Evolutionary conservation across 2,329 filamentous ascomycete species (phyloP), one percentile per base, ranked within the genome.

Genomic region (Sporothrix sp.): DNA sequence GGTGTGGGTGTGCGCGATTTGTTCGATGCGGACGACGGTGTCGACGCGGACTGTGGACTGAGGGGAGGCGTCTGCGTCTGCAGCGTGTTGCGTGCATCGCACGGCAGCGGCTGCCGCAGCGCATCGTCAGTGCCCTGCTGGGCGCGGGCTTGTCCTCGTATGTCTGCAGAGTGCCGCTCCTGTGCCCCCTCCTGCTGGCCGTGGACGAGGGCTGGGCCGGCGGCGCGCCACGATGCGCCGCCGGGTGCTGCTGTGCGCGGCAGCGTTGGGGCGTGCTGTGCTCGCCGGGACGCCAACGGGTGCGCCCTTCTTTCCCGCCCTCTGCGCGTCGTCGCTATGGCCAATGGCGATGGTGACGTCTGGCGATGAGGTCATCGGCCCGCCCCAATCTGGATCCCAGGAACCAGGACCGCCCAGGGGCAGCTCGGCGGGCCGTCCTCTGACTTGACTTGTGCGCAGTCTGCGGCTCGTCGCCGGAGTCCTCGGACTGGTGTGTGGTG

Each of bases 151-250:
- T 50, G n/a, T 33, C 20, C 46, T 53, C 25, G 10, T 28, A 28
- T 28, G 25, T 28, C 6, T 28, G 10, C 25, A 28, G 25, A 6
- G 10, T 10, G 54, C 39, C 55, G 54, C 47, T 51, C 38, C 45
- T 49, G 58, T 28, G 21, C 37, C 21, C 47, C 28, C 30, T 14
- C 23, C 11, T 37, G 18, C 37, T 20, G 45, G 38, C 55, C 50
- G 45, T 55, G 46, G 46, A 14, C 27, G 35, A 20, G 14, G 20
- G 28, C 37, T 39, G 23, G 50, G 55, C 57, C 61, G 57, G 60
- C 57, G 54, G 58, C 56, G 56, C 59, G 59, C 59, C 60, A 55
- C 52, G 55, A 52, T 61, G 60, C 63, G 60, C 58, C 56, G 51
- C 51, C 33, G 37, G 42, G 42, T 7, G 27, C 18, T 37, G 9